Percentiles rank a stretch among this genome's conserved stretches.
Conservation (phyloP, 768 basidiomycete genomes). For the Cyclocybe cylindracea region DNA sequence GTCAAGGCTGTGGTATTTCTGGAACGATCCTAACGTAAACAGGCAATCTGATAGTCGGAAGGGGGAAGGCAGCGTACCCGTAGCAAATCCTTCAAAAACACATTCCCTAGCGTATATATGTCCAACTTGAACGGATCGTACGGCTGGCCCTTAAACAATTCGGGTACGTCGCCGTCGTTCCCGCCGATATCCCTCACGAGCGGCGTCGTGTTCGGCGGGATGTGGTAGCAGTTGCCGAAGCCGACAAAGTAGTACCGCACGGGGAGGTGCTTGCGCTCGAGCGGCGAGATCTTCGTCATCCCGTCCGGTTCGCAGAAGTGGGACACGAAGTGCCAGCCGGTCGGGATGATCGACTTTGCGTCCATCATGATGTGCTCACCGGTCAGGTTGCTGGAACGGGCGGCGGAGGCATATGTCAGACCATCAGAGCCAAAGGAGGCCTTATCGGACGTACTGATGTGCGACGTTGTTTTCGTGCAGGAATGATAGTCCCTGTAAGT, state of each 20-base stretch:
- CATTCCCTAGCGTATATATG: constrained; percentile 29
- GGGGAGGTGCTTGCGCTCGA: constrained; percentile 32
- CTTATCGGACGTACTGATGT: constrained; percentile 26
- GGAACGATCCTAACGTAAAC: not conserved
- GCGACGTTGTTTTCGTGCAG: constrained; percentile 32
- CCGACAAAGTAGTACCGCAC: constrained; percentile 42
- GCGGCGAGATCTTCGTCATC: constrained; percentile 22
- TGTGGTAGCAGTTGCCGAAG: constrained; percentile 28
- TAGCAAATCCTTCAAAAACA: constrained; percentile 25
- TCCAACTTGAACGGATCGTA: constrained; percentile 32
- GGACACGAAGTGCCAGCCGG: constrained; percentile 35
- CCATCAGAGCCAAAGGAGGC: not conserved
- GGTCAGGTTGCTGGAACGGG: constrained; percentile 25
- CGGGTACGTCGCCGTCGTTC: constrained; percentile 25
- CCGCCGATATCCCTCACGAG: constrained; percentile 22
- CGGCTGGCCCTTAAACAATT: constrained; percentile 17
- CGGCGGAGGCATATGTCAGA: not conserved
- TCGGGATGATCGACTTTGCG: constrained; percentile 27
- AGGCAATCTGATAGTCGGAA: not conserved
- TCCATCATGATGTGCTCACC: constrained; percentile 41
- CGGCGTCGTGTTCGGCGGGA: constrained; percentile 18
- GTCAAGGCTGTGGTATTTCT: constrained; percentile 26
- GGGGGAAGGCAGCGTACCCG: constrained; percentile 13
- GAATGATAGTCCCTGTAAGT: constrained; percentile 27
- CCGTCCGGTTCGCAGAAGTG: constrained; percentile 31